phyloP scores from a whole-genome alignment of 805 yeast genomes.

The Metschnikowia lochheadii region DNA sequence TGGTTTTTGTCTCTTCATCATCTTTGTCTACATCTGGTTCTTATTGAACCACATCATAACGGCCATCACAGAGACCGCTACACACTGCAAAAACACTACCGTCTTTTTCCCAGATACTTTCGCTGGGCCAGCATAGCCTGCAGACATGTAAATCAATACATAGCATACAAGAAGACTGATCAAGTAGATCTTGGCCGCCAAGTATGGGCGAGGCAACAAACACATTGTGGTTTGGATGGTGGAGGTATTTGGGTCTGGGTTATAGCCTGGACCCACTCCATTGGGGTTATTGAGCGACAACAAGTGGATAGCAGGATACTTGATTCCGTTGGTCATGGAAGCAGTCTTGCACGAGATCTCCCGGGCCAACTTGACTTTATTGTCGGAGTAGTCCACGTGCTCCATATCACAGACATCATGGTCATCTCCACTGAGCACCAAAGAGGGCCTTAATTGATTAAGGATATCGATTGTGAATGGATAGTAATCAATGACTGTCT shows the following conservation, averaged over 20 bases:
- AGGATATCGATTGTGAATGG: conserved; percentile 58
- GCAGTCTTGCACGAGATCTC: conserved; percentile 87
- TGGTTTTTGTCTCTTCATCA: too few relatives aligned
- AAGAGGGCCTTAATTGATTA: conserved; percentile 54
- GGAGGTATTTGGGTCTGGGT: not conserved
- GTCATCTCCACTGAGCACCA: conserved; percentile 89
- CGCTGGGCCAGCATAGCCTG: not conserved
- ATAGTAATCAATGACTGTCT: conserved; percentile 68
- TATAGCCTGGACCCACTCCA: conserved; percentile 7
- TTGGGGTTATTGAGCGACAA: conserved; percentile 58
- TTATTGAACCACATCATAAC: conserved; percentile 5
- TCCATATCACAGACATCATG: conserved; percentile 87
- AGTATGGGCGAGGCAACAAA: conserved; percentile 53
- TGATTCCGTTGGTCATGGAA: conserved; percentile 90
- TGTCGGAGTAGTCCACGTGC: conserved; percentile 40
- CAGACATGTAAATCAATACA: conserved; percentile 10
- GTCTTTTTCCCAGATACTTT: not conserved
- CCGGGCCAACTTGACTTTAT: conserved; percentile 37
- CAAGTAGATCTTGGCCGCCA: conserved; percentile 17
- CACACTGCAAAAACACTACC: not conserved
- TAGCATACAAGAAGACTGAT: conserved; percentile 9
- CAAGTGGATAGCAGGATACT: conserved; percentile 81
- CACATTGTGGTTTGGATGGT: conserved; percentile 47
- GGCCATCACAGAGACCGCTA: conserved; percentile 1
- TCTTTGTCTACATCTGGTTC: conserved; percentile 6